Conservation (phyloP, 2,329 filamentous ascomycete species). For the Ophiocordyceps unilateralis region DNA sequence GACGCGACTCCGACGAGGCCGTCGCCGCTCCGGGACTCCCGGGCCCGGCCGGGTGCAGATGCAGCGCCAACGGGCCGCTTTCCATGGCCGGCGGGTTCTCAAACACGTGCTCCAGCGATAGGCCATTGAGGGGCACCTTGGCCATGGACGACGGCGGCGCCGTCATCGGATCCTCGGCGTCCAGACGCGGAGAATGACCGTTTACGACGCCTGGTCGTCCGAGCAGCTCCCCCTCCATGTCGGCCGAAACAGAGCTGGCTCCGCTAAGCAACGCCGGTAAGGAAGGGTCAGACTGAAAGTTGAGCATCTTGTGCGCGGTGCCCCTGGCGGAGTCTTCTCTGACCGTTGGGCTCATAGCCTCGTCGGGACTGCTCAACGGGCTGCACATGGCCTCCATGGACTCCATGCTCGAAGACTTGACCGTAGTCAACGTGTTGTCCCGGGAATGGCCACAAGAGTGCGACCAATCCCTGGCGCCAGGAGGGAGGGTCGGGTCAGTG, state of each 20-base stretch:
- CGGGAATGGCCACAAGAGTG: slow-evolving; percentile 22
- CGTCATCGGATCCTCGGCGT: slow-evolving; percentile 36
- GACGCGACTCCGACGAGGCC: slow-evolving; percentile 2
- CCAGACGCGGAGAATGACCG: slow-evolving; percentile 24
- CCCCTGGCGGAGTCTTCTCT: slow-evolving; percentile 21
- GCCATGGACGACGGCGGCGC: slow-evolving; percentile 33
- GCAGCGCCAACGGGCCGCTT: slow-evolving; percentile 14
- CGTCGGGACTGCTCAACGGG: slow-evolving; percentile 37
- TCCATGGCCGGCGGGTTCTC: slow-evolving; percentile 14
- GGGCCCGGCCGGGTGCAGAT: slow-evolving; percentile 7
- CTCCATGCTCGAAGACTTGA: slow-evolving; percentile 32
- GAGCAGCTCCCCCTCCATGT: slow-evolving; percentile 43
- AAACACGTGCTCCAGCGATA: slow-evolving; percentile 26
- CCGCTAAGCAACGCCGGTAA: slow-evolving; percentile 45
- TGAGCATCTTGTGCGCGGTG: slow-evolving; percentile 28
- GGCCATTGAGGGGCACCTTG: slow-evolving; percentile 28
- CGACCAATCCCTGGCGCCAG: too few species aligned
- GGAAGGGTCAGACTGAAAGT: slow-evolving; percentile 46
- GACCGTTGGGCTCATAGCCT: slow-evolving; percentile 30
- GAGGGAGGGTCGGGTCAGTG: slow-evolving; percentile 12
- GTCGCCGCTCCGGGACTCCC: slow-evolving; percentile 1
- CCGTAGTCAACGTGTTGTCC: slow-evolving; percentile 23
- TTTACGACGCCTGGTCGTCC: slow-evolving; percentile 28
- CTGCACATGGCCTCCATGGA: slow-evolving; percentile 31
- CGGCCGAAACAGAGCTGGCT: slow-evolving; percentile 46